Conservation (phyloP, 2,329 filamentous ascomycete genomes). For the Rosellinia necatrix region DNA sequence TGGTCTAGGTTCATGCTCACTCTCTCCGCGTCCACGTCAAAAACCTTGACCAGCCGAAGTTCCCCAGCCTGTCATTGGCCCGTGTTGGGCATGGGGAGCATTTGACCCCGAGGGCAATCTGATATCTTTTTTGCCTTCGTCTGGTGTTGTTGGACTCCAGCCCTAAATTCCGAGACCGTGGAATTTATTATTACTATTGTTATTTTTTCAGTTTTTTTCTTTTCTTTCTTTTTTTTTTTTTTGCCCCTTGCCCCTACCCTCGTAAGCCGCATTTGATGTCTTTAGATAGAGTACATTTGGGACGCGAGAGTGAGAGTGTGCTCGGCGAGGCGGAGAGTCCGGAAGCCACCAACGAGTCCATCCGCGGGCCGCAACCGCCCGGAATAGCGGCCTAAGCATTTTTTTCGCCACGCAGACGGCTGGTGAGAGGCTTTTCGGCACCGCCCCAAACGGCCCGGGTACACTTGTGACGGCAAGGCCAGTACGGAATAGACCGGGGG, state of each 20-base stretch:
- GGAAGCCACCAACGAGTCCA: slow-evolving; percentile 22
- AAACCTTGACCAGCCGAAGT: slow-evolving; percentile 19
- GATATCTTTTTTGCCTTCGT: slow-evolving; percentile 2
- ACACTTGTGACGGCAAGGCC: slow-evolving; percentile 8
- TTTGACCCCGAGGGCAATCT: slow-evolving; percentile 9
- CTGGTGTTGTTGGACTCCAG: slow-evolving; percentile 15
- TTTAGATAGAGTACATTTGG: slow-evolving; percentile 29
- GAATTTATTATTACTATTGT: too few relatives aligned
- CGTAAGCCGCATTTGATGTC: slow-evolving; percentile 41
- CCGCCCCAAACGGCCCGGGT: slow-evolving; percentile 7
- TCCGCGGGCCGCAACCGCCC: slow-evolving; percentile 25
- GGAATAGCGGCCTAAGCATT: slow-evolving; percentile 26
- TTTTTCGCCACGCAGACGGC: slow-evolving; percentile 4
- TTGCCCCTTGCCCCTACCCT: slow-evolving; percentile 9
- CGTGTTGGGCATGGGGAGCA: slow-evolving; percentile 8
- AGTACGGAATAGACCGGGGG: too few relatives aligned
- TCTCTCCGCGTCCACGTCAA: slow-evolving; percentile 12
- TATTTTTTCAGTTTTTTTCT: too few relatives aligned
- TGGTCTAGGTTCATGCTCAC: slow-evolving; percentile 23
- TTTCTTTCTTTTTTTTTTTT: too few relatives aligned
- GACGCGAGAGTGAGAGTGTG: slow-evolving; percentile 34
- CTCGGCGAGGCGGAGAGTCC: slow-evolving; percentile 34
- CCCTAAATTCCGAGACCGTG: slow-evolving; percentile 6
- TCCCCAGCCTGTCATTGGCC: slow-evolving; percentile 31
- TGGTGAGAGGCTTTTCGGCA: slow-evolving; percentile 4